phyloP scores from a whole-genome alignment of 495 filamentous ascomycete genomes.

The Penicillium parvum region DNA sequence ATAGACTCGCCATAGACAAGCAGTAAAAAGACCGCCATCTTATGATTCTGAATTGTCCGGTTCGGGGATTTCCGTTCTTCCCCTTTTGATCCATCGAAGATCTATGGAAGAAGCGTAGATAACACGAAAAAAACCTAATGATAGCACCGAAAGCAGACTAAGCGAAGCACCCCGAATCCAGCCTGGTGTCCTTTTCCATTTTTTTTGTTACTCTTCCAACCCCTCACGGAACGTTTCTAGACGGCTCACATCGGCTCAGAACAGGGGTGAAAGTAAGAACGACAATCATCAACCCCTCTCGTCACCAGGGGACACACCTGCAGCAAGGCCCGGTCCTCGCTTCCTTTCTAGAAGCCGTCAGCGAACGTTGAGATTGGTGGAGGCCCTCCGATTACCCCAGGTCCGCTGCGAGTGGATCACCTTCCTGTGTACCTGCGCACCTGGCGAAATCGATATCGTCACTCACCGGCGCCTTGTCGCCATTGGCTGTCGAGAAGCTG shows the following conservation, averaged over 20 bases:
- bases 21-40: no score
- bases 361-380: constrained; percentile 20
- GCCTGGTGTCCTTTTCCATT: constrained; percentile 12
- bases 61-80: constrained; percentile 4
- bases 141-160: no score
- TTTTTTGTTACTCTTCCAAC: no score
- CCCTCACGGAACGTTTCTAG: constrained; percentile 16
- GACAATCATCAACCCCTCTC: constrained; percentile 25
- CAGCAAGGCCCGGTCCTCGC: constrained; percentile 11
- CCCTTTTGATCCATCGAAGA: neutral
- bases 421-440: constrained; percentile 35
- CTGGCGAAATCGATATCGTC: constrained; percentile 29
- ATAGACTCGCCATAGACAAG: no score
- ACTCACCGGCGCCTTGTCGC: constrained; percentile 25
- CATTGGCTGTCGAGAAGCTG: constrained; percentile 25
- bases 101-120: neutral
- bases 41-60: neutral
- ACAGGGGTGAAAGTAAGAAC: neutral
- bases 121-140: no score
- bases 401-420: constrained; percentile 22
- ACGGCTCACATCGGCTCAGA: constrained; percentile 22
- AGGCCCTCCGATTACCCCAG: constrained; percentile 28
- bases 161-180: constrained; percentile 6
- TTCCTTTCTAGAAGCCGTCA: constrained; percentile 28
- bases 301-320: constrained; percentile 1